Percentiles rank a stretch among this genome's conserved stretches.
Conservation (phyloP, 345 rosid species). For the Ricinus communis region DNA sequence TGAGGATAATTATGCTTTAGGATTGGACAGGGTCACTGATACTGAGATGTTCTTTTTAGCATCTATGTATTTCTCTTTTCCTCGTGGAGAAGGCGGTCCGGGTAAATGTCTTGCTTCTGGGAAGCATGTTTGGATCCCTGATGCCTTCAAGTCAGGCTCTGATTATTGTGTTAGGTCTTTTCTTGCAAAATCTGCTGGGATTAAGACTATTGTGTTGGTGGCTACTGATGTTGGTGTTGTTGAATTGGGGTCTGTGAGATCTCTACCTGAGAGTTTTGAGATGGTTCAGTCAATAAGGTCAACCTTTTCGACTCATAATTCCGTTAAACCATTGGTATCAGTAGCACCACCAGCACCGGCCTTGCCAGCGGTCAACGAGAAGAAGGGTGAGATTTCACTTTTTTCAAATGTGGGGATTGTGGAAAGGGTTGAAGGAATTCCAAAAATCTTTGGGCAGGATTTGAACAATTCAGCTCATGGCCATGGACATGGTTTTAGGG, state of each 20-base stretch:
- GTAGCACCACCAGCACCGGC: slow-evolving; percentile 1
- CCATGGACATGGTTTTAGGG: slow-evolving; percentile 56
- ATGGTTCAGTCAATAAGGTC: slow-evolving; percentile 53
- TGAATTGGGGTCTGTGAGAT: slow-evolving; percentile 90
- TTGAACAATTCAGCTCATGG: slow-evolving; percentile 37
- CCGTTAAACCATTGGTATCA: slow-evolving; percentile 36
- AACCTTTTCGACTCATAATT: slow-evolving; percentile 46
- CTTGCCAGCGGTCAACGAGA: slow-evolving; percentile 35
- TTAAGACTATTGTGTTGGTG: slow-evolving; percentile 76
- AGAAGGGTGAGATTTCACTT: slow-evolving; percentile 44
- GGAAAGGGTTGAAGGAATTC: slow-evolving; percentile 50
- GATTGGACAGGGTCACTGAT: slow-evolving; percentile 85
- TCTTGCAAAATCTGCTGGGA: slow-evolving; percentile 76
- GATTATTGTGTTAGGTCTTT: slow-evolving; percentile 87
- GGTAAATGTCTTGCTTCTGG: slow-evolving; percentile 81
- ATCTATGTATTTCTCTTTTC: slow-evolving; percentile 97
- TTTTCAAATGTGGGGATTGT: slow-evolving; percentile 38
- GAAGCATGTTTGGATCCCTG: slow-evolving; percentile 71
- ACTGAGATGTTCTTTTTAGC: slow-evolving; percentile 92
- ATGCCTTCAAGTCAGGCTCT: slow-evolving; percentile 43
- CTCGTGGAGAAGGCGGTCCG: slow-evolving; percentile 83
- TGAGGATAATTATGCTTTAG: slow-evolving; percentile 77
- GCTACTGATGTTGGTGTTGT: slow-evolving; percentile 89
- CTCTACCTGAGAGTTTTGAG: slow-evolving; percentile 62
- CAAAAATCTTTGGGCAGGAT: slow-evolving; percentile 82